Evolutionary conservation across 192 early-diverging fungal species (phyloP), one percentile per base, ranked within the genome.

Genomic region (Lobosporangium transversale): DNA sequence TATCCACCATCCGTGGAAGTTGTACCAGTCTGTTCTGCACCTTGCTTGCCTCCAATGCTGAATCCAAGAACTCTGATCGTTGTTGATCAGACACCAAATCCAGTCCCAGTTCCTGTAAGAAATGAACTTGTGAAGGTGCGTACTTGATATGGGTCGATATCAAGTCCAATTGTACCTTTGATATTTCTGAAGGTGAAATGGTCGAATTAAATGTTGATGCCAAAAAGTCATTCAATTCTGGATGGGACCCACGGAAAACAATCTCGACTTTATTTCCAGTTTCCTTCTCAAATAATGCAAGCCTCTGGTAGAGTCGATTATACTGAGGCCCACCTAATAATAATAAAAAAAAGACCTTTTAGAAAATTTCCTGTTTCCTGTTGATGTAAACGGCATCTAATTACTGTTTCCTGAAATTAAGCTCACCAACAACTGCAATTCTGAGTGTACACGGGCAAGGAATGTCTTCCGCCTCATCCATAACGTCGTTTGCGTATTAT

Each of bases 1-100:
- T 70, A 12, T 70, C 68, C n/a, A 70, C 59, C 68, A 70, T 70
- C 24, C 68, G 58, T 1, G 68, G 68, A n/a, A 70, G 32, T 26
- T 70, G 68, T 29, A 62, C 45, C 43, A 70, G 49, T 21, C 29
- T 61, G 21, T 50, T 59, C n/a, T 70, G 68, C 2, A 62, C n/a
- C 45, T 50, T 62, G 44, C 30, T 61, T 0, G 68, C 68, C 44
- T 70, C 53, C 43, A 70, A 18, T 17, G 68, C 68, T n/a, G 68
- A 45, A 14, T 44, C 42, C 29, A 70, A 43, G 35, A 70, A 70
- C 35, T 45, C 44, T 17, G 20, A 9, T 12, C 43, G 59, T 20
- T 62, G 32, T 49, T 61, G 31, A 2, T 33, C 42, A 7, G 68
- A 48, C 15, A 70, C 52, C 6, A 30, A 23, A 3, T 33, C 33